phyloP scores from a whole-genome alignment of 345 rosid genomes.

The Eucalyptus curtisii region DNA sequence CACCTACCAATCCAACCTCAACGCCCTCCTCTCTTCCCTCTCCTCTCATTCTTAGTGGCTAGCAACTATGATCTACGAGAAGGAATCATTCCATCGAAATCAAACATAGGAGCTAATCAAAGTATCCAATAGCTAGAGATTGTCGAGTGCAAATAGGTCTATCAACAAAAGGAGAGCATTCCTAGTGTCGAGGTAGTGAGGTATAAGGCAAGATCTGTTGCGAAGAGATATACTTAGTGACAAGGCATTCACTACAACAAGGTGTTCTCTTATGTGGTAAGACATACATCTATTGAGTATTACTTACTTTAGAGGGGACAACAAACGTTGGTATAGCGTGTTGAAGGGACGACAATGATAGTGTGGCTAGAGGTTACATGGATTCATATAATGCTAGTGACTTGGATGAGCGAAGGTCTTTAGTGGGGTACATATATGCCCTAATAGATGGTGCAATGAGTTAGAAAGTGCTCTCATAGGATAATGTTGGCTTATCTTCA shows the following conservation, averaged over 20 bases:
- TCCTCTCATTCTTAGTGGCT: not conserved
- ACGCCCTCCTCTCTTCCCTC: not conserved
- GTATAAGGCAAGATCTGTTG: not conserved
- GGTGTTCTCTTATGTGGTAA: not conserved
- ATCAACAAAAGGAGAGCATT: not conserved
- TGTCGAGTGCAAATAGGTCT: not conserved
- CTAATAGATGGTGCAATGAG: not conserved
- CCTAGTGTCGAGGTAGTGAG: not conserved
- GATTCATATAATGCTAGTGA: not conserved
- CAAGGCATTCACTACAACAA: not conserved
- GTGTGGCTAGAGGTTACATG: not conserved
- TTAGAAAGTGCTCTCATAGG: not conserved
- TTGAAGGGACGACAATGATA: not conserved
- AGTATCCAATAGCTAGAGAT: not conserved
- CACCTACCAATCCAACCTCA: constrained; percentile 1
- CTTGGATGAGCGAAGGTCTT: not conserved
- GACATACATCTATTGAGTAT: not conserved
- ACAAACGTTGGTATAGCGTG: not conserved
- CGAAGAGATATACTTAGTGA: not conserved
- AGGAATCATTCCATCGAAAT: not conserved
- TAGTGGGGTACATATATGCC: not conserved
- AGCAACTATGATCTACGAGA: not conserved
- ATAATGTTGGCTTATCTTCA: not conserved
- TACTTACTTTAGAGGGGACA: not conserved
- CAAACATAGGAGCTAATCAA: not conserved